Conservation (phyloP, 768 basidiomycete genomes). For the Lactifluus hygrophoroides region DNA sequence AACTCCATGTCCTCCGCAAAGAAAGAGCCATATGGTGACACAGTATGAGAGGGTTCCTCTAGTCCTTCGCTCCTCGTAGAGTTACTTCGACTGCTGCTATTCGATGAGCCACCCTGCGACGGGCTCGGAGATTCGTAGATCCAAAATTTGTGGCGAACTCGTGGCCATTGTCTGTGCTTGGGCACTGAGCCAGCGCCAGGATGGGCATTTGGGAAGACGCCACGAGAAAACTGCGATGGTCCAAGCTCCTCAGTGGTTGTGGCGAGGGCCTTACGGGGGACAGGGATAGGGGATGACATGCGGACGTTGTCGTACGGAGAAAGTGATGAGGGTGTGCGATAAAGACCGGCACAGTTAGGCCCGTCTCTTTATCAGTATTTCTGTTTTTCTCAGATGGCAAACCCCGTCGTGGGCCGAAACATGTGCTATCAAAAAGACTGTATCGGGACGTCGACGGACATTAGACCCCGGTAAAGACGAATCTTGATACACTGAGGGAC, state of each 20-base stretch:
- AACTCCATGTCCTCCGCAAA: constrained; percentile 14
- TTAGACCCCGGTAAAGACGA: background rate
- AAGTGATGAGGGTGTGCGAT: background rate
- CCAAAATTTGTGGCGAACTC: background rate
- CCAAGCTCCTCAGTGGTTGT: background rate
- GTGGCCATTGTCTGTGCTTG: background rate
- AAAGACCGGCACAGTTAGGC: background rate
- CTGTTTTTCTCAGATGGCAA: background rate
- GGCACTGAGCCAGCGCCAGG: background rate
- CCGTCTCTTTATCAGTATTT: background rate
- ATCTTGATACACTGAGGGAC: background rate
- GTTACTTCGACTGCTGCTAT: background rate
- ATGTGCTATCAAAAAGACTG: background rate
- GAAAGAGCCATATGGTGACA: constrained; percentile 13
- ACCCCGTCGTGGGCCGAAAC: background rate
- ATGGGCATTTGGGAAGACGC: background rate
- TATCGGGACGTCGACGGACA: background rate
- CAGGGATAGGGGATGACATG: background rate
- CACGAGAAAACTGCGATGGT: background rate
- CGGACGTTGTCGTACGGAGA: background rate
- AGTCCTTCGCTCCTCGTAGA: background rate
- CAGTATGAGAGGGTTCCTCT: background rate
- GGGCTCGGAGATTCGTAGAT: background rate
- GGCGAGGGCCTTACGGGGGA: background rate
- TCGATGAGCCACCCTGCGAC: constrained; percentile 6